Conservation (phyloP, 495 filamentous ascomycete genomes). For the Hypomontagnella monticulosa region DNA sequence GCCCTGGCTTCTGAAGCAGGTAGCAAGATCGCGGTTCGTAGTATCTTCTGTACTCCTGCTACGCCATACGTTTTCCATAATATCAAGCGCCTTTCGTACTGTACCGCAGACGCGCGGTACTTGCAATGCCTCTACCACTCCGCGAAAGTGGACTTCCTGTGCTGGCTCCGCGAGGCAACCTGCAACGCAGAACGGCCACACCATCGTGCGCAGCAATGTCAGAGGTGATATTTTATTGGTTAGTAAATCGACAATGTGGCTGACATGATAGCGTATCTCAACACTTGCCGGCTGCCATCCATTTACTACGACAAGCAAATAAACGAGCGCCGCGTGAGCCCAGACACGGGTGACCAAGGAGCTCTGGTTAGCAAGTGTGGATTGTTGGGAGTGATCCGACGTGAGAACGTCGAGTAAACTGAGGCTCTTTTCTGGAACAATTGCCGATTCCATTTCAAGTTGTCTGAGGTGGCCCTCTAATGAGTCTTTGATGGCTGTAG, state of each 20-base stretch:
- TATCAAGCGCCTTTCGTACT: slow-evolving; percentile 56
- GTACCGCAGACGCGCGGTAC: slow-evolving; percentile 57
- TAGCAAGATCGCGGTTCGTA: slow-evolving; percentile 51
- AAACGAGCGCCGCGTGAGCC: slow-evolving; percentile 60
- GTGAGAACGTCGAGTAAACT: slow-evolving; percentile 4
- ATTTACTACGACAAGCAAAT: slow-evolving; percentile 59
- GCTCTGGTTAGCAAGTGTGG: slow-evolving; percentile 10
- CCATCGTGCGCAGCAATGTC: slow-evolving; percentile 53
- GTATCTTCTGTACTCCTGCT: slow-evolving; percentile 45
- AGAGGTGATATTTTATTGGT: slow-evolving; percentile 14
- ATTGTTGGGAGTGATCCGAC: slow-evolving; percentile 1
- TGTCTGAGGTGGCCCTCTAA: slow-evolving; percentile 46
- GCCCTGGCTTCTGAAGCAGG: slow-evolving; percentile 51
- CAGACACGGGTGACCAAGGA: slow-evolving; percentile 51
- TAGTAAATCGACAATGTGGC: slow-evolving; percentile 48
- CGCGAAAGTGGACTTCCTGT: slow-evolving; percentile 54
- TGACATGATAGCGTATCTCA: slow-evolving; percentile 52
- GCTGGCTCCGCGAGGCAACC: slow-evolving; percentile 59
- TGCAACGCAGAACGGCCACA: slow-evolving; percentile 63
- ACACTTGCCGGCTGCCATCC: slow-evolving; percentile 61
- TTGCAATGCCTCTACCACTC: slow-evolving; percentile 51
- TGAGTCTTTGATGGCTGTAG: slow-evolving; percentile 49
- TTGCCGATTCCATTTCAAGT: slow-evolving; percentile 26
- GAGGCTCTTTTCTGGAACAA: not conserved
- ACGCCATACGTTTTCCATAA: slow-evolving; percentile 63